Conservation (phyloP, 371 early-diverging fungal genomes). For the Saksenaea vasiformis region DNA sequence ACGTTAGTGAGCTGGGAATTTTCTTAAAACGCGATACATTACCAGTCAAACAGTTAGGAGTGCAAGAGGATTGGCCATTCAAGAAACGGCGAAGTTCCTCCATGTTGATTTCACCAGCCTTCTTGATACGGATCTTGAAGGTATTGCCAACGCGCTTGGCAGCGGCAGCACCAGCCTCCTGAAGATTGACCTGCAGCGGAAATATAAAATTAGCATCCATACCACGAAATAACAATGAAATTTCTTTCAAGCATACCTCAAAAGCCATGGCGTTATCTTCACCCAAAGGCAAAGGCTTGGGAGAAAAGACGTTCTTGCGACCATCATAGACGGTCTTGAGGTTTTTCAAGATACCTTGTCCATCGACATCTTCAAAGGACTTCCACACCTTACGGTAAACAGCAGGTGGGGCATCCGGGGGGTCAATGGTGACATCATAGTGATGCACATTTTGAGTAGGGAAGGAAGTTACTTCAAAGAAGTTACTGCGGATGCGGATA, state of each 20-base stretch:
- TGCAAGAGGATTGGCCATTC: slow-evolving; percentile 35
- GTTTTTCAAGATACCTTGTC: slow-evolving; percentile 28
- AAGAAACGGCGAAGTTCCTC: slow-evolving; percentile 55
- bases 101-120: slow-evolving; percentile 60
- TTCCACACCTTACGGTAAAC: slow-evolving; percentile 53
- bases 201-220: not conserved
- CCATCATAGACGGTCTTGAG: slow-evolving; percentile 55
- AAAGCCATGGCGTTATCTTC: slow-evolving; percentile 36
- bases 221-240: slow-evolving; percentile 4
- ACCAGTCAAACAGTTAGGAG: slow-evolving; percentile 50
- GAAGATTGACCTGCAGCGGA: slow-evolving; percentile 39
- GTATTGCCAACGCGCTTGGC: slow-evolving; percentile 26
- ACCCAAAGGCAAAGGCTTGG: slow-evolving; percentile 35
- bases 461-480: slow-evolving; percentile 23
- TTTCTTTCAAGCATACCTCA: slow-evolving; percentile 33
- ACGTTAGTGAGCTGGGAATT: slow-evolving; percentile 8
- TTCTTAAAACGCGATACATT: slow-evolving; percentile 7
- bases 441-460: slow-evolving; percentile 17
- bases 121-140: slow-evolving; percentile 58
- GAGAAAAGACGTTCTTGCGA: slow-evolving; percentile 48
- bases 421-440: slow-evolving; percentile 36
- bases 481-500: slow-evolving; percentile 30
- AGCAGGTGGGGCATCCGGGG: slow-evolving; percentile 40
- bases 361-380: slow-evolving; percentile 37
- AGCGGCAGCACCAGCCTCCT: slow-evolving; percentile 29